These are phyloP conservation scores for Russula sp. DNA, from an alignment of 768 basidiomycete species.

Conservation along the genomic window DNA sequence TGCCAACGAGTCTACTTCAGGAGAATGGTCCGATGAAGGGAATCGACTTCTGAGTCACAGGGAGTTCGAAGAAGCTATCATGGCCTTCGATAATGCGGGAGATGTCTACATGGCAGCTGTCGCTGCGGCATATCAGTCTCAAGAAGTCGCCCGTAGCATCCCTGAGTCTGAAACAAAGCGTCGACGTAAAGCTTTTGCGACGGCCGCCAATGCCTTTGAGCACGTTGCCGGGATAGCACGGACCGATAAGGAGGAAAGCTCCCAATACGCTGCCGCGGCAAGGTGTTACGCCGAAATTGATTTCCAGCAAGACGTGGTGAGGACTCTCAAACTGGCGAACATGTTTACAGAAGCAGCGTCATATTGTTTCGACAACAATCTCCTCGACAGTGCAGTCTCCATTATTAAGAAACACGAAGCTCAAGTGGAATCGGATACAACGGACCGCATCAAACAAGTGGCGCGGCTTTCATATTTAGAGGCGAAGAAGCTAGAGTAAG, in stretches of 20 bases:
- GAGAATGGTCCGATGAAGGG: slow-evolving; percentile 17
- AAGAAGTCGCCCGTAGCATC: slow-evolving; percentile 9
- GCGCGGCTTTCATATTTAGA: slow-evolving; percentile 12
- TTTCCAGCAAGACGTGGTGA: not conserved
- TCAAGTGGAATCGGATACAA: not conserved
- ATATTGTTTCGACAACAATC: slow-evolving; percentile 18
- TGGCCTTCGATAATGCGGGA: slow-evolving; percentile 12
- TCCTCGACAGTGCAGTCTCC: slow-evolving; percentile 3
- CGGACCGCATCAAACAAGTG: slow-evolving; percentile 18
- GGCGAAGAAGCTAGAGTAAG: slow-evolving; percentile 10
- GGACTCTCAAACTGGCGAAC: not conserved
- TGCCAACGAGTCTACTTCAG: not conserved
- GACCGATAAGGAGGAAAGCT: not conserved
- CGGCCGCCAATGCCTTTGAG: slow-evolving; percentile 1
- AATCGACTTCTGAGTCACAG: not conserved
- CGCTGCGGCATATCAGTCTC: slow-evolving; percentile 1
- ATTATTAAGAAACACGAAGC: slow-evolving; percentile 6
- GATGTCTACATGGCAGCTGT: slow-evolving; percentile 2
- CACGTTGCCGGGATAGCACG: not conserved
- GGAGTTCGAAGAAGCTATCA: slow-evolving; percentile 13
- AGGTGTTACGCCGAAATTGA: slow-evolving; percentile 13
- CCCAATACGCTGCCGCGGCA: slow-evolving; percentile 1
- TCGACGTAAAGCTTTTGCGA: slow-evolving; percentile 6
- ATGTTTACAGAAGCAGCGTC: slow-evolving; percentile 17
- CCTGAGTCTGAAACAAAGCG: not conserved